phyloP scores from a whole-genome alignment of 1,284 basidiomycete species.

The Cryptococcus depauperatus region DNA sequence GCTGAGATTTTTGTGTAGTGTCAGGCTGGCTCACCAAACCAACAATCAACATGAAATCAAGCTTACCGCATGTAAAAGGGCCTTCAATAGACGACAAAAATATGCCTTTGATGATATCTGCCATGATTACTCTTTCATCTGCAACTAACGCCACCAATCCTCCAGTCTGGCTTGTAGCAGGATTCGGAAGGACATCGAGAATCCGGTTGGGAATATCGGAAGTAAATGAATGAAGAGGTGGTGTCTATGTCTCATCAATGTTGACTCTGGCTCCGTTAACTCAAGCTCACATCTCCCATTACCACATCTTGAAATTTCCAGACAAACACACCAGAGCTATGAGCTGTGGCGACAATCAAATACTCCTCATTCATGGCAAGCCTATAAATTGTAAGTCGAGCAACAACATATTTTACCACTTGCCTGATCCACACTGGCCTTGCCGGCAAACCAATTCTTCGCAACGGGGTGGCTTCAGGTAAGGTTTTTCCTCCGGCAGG shows the following conservation, averaged over 20 bases:
- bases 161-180: slow-evolving; percentile 37
- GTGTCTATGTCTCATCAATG: slow-evolving; percentile 19
- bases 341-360: slow-evolving; percentile 30
- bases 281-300: slow-evolving; percentile 28
- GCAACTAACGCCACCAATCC: slow-evolving; percentile 42
- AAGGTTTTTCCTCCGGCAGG: slow-evolving; percentile 21
- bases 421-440: slow-evolving; percentile 41
- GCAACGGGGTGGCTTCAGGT: slow-evolving; percentile 19
- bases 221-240: slow-evolving; percentile 32
- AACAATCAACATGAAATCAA: neutral
- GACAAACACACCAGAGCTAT: slow-evolving; percentile 25
- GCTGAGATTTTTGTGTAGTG: slow-evolving; percentile 28
- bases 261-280: neutral
- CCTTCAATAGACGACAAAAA: slow-evolving; percentile 24
- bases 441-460: slow-evolving; percentile 25
- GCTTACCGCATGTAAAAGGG: slow-evolving; percentile 34
- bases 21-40: slow-evolving; percentile 4
- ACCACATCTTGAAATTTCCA: slow-evolving; percentile 33
- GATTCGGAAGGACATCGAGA: slow-evolving; percentile 47
- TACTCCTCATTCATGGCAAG: slow-evolving; percentile 36
- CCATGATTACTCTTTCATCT: slow-evolving; percentile 32
- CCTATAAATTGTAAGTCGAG: slow-evolving; percentile 12
- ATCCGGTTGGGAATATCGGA: slow-evolving; percentile 31
- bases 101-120: slow-evolving; percentile 31
- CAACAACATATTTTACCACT: slow-evolving; percentile 3